Conservation (phyloP, 1,139 yeast genomes). For the Diutina sp. region DNA sequence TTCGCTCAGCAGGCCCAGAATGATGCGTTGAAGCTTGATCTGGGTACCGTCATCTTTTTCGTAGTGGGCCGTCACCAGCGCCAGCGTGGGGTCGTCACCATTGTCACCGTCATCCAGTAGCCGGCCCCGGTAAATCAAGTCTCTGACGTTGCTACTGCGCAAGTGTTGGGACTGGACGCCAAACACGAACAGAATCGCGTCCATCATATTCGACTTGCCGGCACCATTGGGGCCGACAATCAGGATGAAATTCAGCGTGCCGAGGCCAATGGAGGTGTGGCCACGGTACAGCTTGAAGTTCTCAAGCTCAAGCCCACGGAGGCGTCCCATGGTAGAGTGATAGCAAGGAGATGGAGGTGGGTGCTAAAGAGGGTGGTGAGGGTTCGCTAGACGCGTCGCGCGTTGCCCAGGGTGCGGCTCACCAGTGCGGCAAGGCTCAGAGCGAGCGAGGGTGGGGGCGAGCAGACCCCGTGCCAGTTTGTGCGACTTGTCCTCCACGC, state of each 20-base stretch:
- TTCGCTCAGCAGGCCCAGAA: constrained; percentile 51
- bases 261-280: constrained; percentile 65
- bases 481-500: too few species aligned
- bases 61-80: constrained; percentile 75
- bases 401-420: background rate
- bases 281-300: constrained; percentile 92
- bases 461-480: too few species aligned
- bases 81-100: constrained; percentile 13
- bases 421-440: too few species aligned
- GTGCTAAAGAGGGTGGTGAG: background rate
- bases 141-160: constrained; percentile 62
- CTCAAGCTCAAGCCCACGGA: constrained; percentile 59
- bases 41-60: constrained; percentile 47
- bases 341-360: background rate
- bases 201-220: constrained; percentile 97
- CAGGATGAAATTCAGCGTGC: constrained; percentile 71
- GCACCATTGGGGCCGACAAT: constrained; percentile 98
- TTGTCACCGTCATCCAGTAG: constrained; percentile 3
- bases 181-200: constrained; percentile 88
- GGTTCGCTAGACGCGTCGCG: background rate
- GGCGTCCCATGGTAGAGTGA: constrained; percentile 47
- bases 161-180: constrained; percentile 74
- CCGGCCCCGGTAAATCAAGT: constrained; percentile 71
- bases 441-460: too few species aligned
- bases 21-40: constrained; percentile 40